Percentiles rank a stretch among this genome's conserved stretches.
phyloP scores from a whole-genome alignment of 352 stramenopile genomes.

The Globisporangium emineosum region DNA sequence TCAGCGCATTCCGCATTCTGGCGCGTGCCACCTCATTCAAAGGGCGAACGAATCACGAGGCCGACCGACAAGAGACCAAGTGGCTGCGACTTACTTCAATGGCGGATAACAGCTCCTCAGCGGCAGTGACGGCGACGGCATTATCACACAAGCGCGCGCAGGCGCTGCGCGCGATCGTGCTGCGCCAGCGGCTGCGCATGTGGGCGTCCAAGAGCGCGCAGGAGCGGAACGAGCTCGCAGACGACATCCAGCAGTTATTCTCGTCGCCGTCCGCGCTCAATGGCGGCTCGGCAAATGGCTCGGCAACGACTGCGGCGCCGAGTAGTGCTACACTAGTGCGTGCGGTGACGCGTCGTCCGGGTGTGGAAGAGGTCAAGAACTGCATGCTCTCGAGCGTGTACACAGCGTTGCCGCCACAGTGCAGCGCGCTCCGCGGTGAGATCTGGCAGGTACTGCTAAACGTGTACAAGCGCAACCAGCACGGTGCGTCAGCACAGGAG shows the following conservation, averaged over 20 bases:
- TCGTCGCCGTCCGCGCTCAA: constrained; percentile 32
- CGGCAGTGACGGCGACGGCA: too few species aligned
- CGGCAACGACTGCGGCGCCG: background rate
- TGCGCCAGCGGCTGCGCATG: constrained; percentile 43
- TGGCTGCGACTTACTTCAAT: too few species aligned
- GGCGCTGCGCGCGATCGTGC: constrained; percentile 41
- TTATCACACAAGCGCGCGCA: constrained; percentile 24
- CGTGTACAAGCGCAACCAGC: constrained; percentile 78
- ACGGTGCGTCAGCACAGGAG: constrained; percentile 61
- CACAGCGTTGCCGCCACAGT: constrained; percentile 48
- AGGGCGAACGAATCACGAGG: background rate
- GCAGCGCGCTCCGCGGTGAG: constrained; percentile 49
- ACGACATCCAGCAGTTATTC: constrained; percentile 60
- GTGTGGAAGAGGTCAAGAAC: constrained; percentile 65
- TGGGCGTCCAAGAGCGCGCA: constrained; percentile 58
- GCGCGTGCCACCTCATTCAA: background rate
- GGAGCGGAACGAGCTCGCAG: constrained; percentile 49
- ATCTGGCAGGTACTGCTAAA: constrained; percentile 84
- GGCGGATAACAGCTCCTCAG: constrained; percentile 1
- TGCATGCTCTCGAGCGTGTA: constrained; percentile 50
- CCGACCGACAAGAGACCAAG: background rate
- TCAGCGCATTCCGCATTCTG: constrained; percentile 2
- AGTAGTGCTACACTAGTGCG: constrained; percentile 22
- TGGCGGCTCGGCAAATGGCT: constrained; percentile 1
- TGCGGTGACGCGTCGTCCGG: constrained; percentile 69